These are phyloP conservation scores for Rhinocladiella similis DNA, from an alignment of 2,329 filamentous ascomycete species.

Conservation along the genomic window DNA sequence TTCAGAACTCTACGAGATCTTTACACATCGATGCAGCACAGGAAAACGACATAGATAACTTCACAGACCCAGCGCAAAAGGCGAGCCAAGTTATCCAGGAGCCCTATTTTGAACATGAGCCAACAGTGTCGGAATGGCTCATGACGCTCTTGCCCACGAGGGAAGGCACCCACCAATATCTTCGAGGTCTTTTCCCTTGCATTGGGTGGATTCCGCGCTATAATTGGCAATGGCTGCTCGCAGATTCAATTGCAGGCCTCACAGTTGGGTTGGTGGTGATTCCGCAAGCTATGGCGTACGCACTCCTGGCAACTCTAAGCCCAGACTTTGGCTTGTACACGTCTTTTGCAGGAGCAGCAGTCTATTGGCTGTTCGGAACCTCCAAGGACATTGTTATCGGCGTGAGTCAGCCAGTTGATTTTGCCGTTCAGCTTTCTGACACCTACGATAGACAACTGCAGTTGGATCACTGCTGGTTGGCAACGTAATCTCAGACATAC, in stretches of 20 bases:
- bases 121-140: conserved; percentile 21
- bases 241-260: conserved; percentile 54
- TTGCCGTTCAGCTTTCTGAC: neutral
- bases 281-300: conserved; percentile 94
- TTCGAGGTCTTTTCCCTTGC: conserved; percentile 48
- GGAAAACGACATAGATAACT: neutral
- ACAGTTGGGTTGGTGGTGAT: conserved; percentile 78
- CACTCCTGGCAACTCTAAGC: conserved; percentile 72
- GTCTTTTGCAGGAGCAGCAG: conserved; percentile 87
- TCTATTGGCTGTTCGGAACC: conserved; percentile 97
- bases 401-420: conserved; percentile 36
- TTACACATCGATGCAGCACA: neutral
- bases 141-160: conserved; percentile 10
- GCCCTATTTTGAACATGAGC: conserved; percentile 25
- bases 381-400: conserved; percentile 98
- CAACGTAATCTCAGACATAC: conserved; percentile 69
- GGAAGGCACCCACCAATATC: conserved; percentile 9
- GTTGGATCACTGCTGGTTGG: conserved; percentile 91
- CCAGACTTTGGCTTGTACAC: conserved; percentile 86
- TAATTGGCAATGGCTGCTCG: conserved; percentile 50
- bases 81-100: neutral
- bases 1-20: neutral
- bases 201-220: conserved; percentile 54
- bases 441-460: conserved; percentile 62
- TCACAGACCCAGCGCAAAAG: neutral